Base-by-base conservation (phyloP, 2,329 filamentous ascomycete genomes). In the Talaromyces sp. region DNA sequence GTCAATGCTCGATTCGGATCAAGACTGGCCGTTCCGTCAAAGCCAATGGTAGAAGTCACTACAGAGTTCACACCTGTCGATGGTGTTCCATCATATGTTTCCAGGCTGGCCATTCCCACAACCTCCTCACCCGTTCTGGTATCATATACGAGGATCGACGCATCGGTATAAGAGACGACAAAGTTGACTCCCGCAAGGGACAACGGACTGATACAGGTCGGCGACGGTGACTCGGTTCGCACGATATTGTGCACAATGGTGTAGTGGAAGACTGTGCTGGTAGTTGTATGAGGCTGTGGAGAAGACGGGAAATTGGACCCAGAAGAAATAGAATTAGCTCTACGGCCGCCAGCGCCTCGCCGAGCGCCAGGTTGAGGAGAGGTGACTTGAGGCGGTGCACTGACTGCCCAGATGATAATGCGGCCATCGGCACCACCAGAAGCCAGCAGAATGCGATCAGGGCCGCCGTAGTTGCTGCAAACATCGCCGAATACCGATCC, bases 361-460 rank as follows among this genome's bases (percentile, higher is more conserved):
- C 91, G 84, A 49, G 85, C 86, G 54, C 88, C 89, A 11, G 89
- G 88, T 70, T 93, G 90, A 9, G 92, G 92, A 11, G 92, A 94
- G 37, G 89, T 89, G 61, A 93, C 80, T 72, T 96, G 92, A 9
- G 94, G 94, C 31, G 95, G 94, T 39, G 93, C 88, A 73, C 92
- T 97, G 66, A 98, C 90, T 22, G 93, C 92, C 95, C 95, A 99
- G 22, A 99, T 87, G 70, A 96, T 91, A 66, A 98, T 90, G 3
- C 89, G 91, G 10, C 94, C 94, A 74, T 99, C 95, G 8, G 95
- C 93, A 7, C 90, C 91, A 50, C 95, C 95, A 6, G 93, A 96
- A 2, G 89, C 94, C n/a, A 99, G 84, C 33, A 98, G 80, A 60
- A 98, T 91, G 19, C 94, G 87, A 73, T 98, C 95, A 1, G 92